Evolutionary conservation across 352 stramenopile genomes (phyloP), one percentile per base, ranked within the genome.

Genomic region (Phytopythium chamaehyphon): DNA sequence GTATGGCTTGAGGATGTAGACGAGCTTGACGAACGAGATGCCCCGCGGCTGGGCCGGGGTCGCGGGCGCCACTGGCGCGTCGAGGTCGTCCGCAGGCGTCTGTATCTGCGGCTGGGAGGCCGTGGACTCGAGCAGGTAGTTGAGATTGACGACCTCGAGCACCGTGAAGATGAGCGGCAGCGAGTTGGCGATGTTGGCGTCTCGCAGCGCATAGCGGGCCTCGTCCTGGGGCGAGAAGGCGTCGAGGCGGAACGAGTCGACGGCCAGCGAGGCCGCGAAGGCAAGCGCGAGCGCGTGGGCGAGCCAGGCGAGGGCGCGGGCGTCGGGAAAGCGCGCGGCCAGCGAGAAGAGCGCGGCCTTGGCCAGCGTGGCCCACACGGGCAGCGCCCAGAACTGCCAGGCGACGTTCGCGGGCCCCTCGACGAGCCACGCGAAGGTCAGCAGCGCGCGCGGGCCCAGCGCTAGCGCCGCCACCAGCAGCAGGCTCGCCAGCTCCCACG

Each of bases 1-100:
- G 69, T 94, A 94, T 18, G 84, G 84, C 50, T 88, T 87, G 38
- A 95, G 64, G 40, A 95, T 92, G 53, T 88, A 88, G 40, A 90
- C 50, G 44, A 94, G 73, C 62, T 94, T 89, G 39, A 88, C 73
- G 47, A 94, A 86, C 16, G 78, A 88, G 54, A 93, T 91, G 3
- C 83, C 83, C 31, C 85, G 64, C 7, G 59, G 47, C 15, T 56
- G 68, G 6, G 58, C 44, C 21, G 54, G 40, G 43, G 53, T 52
- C 18, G 54, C 28, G 3, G 73, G 61, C 22, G 79, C 63, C 3
- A 55, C 39, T 3, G 49, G 46, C 6, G 71, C 62, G 12, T 61
- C 51, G 9, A 61, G 39, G 19, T 62, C 67, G 48, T 74, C 69
- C 14, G 49, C 51, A 11, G 55, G 26, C 6, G 46, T n/a, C 5